Conservation (phyloP, 495 filamentous ascomycete genomes). For the Cairneyella variabilis region DNA sequence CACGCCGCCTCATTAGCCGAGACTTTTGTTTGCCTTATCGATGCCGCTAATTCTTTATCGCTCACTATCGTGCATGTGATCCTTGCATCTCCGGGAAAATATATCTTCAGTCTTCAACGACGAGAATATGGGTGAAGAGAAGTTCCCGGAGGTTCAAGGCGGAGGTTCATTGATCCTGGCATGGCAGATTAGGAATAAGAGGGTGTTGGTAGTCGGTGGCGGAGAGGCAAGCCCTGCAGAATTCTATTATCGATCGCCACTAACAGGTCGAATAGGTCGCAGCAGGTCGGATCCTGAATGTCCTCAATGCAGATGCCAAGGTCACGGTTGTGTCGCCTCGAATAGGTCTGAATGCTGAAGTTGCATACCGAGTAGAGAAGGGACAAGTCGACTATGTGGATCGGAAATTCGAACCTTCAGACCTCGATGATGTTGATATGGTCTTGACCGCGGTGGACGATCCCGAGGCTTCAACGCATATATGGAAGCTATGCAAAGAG, state of each 20-base stretch:
- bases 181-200: constrained; percentile 85
- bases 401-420: constrained; percentile 74
- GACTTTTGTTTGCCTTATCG: constrained; percentile 18
- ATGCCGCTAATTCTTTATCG: neutral
- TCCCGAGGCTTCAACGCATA: constrained; percentile 74
- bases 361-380: constrained; percentile 70
- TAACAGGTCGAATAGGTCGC: constrained; percentile 64
- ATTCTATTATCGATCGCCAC: constrained; percentile 15
- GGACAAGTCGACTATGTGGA: constrained; percentile 73
- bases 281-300: constrained; percentile 85
- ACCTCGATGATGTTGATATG: constrained; percentile 78
- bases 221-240: constrained; percentile 63
- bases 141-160: constrained; percentile 77
- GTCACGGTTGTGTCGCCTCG: constrained; percentile 80
- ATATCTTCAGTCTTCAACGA: neutral
- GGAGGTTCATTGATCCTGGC: constrained; percentile 91
- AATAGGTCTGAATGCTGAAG: constrained; percentile 81
- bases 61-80: constrained; percentile 2
- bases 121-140: constrained; percentile 19
- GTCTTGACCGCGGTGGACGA: constrained; percentile 93
- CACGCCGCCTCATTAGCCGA: constrained; percentile 9
- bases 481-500: constrained; percentile 91
- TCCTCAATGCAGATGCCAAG: constrained; percentile 89
- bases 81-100: constrained; percentile 18
- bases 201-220: constrained; percentile 83